Evolutionary conservation across 495 filamentous ascomycete species (phyloP).

Genomic region (Tuber umbilicatum): DNA sequence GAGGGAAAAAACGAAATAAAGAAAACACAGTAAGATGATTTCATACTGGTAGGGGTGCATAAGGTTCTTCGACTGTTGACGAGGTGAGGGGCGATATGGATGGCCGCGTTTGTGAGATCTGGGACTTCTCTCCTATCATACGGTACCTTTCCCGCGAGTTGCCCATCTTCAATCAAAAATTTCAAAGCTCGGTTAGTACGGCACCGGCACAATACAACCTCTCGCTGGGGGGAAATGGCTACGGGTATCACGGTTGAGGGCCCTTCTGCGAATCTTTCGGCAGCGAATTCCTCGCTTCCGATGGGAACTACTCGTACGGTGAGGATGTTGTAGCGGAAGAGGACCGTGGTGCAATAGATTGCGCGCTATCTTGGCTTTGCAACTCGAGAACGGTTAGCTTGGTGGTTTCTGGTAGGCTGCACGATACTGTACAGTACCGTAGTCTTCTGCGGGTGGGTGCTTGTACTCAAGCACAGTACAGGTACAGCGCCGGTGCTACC

Average conservation of each 20-base stretch:
- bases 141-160: neutral
- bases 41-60: neutral
- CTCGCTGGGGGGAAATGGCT: neutral
- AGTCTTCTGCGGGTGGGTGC: neutral
- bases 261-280: neutral
- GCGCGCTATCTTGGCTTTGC: neutral
- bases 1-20: neutral
- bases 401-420: neutral
- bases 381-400: neutral
- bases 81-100: neutral
- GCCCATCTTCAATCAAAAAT: neutral
- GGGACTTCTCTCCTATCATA: neutral
- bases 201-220: neutral
- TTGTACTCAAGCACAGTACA: no score
- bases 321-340: neutral
- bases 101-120: neutral
- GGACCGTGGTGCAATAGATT: neutral
- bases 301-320: neutral
- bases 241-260: neutral
- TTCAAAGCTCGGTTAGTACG: neutral
- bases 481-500: no score
- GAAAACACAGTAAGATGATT: neutral
- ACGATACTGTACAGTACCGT: neutral
- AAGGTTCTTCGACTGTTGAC: neutral
- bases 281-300: neutral